Evolutionary conservation across 116 monocot species (phyloP), one percentile per base, ranked within the genome.

Genomic region (Cymodocea nodosa): DNA sequence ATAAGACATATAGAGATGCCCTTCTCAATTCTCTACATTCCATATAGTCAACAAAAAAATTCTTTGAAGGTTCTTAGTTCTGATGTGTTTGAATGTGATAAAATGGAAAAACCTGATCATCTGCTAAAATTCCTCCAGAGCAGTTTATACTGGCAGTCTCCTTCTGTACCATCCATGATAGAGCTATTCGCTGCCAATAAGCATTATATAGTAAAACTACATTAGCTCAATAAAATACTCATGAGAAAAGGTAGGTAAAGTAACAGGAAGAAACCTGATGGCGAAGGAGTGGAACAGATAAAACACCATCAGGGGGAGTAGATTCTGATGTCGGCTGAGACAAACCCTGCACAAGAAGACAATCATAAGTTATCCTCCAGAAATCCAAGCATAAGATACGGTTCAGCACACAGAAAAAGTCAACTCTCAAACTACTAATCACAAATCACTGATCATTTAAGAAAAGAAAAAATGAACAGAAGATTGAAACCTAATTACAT

Each of bases 101-200:
- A 2, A 2, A 44, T 44, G 0, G 44, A 67, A n/a, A 68, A 94
- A 44, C 94, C 94, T 94, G 94, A 81, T 94, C 94, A 79, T 94
- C 94, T 25, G 90, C 94, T 73, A 94, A 87, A 80, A 94, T 94
- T 70, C 94, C 94, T 67, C 94, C 94, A 24, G 81, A 73, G 74
- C 94, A 94, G 57, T 82, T 83, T 7, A 72, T 67, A 62, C 90
- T 82, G 35, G 63, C 35, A 20, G 23, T 87, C 74, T 94, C 94
- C 71, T 87, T 94, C 39, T 84, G 77, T 77, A 75, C 75, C 90
- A 94, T 84, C 94, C 94, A 94, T 66, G 84, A 84, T 67, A 94
- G 78, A 9, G 94, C 90, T 73, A 90, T 90, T 94, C 72, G 90
- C 94, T 94, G 75, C 23, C 44, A 52, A 36, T 37, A 66, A 15